Evolutionary conservation across 2,329 filamentous ascomycete genomes (phyloP), one percentile per base, ranked within the genome.

Genomic region (Exophiala sp.): DNA sequence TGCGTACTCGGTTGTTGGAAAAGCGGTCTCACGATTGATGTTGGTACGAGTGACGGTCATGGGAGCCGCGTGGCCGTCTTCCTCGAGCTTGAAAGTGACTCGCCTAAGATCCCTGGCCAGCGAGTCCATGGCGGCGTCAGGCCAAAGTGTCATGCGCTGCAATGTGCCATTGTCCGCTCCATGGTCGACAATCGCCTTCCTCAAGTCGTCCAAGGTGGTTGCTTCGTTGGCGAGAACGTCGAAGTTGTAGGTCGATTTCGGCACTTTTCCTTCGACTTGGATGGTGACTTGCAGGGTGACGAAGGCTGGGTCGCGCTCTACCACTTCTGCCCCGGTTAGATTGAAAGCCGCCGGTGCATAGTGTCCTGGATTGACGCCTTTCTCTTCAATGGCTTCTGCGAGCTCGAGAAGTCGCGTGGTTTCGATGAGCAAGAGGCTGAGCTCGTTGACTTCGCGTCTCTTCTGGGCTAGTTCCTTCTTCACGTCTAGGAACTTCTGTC

Each of bases 21-120:
- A 51, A 5, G 37, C 46, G 2, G 27, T 35, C 16, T 14, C 3
- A 1, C 14, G 13, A 41, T 48, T 37, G 14, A 55, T 40, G 18
- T 11, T 41, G 11, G 52, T 48, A 11, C 44, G 52, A 10, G 48
- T 27, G n/a, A 50, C 29, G 43, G 16, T 55, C 38, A 51, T 35
- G 4, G 16, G 29, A 16, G 52, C 52, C n/a, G 40, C 35, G 37
- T 51, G 37, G 9, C 52, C 52, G 21, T 50, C 52, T 19, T 55
- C 52, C 32, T 55, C 43, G 11, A 55, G 34, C 37, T 34, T 44
- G 39, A 55, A 44, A 7, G 43, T 50, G 38, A 45, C 50, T 19
- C 21, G 29, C n/a, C 30, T 3, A 9, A 45, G 41, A 16, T 48
- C 37, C 2, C 14, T 18, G 40, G 45, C 19, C 11, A 35, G 23